Evolutionary conservation across 2,329 filamentous ascomycete genomes (phyloP).

Genomic region (Fusarium nurragi): DNA sequence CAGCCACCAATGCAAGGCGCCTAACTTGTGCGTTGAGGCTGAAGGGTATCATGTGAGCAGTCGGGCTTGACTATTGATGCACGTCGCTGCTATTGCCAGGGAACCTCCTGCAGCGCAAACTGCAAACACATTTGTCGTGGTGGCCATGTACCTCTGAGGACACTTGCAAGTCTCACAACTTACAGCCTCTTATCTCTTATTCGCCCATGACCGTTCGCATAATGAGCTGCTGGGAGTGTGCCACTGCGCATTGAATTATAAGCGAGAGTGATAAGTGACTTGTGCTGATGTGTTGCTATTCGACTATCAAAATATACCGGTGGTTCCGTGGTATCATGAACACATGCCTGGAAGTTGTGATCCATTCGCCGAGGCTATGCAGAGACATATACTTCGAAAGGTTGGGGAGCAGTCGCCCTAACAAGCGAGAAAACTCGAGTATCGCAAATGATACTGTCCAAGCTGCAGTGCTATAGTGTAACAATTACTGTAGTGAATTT

Average conservation of each 20-base stretch:
- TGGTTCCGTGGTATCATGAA: constrained; percentile 1
- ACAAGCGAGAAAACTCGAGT: neutral
- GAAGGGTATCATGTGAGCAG: constrained; percentile 29
- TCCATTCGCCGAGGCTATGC: neutral
- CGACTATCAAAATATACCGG: neutral
- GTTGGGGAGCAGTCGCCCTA: neutral
- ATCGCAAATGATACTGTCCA: neutral
- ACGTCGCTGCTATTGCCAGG: constrained; percentile 18
- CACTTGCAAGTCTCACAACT: constrained; percentile 22
- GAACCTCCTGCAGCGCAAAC: neutral
- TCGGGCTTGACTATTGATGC: constrained; percentile 30
- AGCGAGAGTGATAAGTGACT: constrained; percentile 20
- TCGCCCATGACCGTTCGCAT: constrained; percentile 17
- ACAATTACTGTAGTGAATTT: too few species aligned
- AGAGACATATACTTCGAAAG: neutral
- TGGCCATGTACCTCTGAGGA: constrained; percentile 17
- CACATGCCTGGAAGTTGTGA: neutral
- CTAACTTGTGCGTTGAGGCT: constrained; percentile 17
- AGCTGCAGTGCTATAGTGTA: too few species aligned
- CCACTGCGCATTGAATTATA: constrained; percentile 3
- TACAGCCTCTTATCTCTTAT: constrained; percentile 3
- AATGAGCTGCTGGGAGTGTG: neutral
- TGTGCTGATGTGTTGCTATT: constrained; percentile 29
- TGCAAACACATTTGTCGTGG: neutral
- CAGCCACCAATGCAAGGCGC: constrained; percentile 10